Conservation (phyloP, 1,139 yeast species). For the Lodderomyces beijingensis region DNA sequence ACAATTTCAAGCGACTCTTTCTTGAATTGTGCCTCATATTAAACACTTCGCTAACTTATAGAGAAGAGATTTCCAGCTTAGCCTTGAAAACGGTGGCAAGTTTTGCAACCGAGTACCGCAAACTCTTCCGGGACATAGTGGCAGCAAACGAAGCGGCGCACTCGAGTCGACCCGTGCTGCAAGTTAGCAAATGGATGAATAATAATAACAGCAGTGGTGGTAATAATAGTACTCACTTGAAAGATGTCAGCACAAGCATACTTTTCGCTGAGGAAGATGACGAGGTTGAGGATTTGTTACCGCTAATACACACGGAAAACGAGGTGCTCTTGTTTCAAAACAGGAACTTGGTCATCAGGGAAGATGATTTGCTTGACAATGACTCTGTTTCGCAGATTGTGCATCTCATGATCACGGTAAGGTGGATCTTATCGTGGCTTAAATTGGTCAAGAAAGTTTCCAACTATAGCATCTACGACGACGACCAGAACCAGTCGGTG, state of each 20-base stretch:
- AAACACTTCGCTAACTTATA: constrained; percentile 57
- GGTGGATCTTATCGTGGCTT: constrained; percentile 53
- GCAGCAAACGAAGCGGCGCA: constrained; percentile 16
- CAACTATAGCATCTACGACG: constrained; percentile 23
- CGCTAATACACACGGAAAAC: constrained; percentile 30
- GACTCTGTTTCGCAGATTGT: constrained; percentile 47
- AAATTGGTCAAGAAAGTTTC: constrained; percentile 48
- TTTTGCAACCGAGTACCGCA: constrained; percentile 28
- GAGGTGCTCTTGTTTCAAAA: constrained; percentile 23
- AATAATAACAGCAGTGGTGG: too few relatives aligned
- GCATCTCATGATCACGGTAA: constrained; percentile 43
- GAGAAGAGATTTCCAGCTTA: constrained; percentile 47
- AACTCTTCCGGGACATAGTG: constrained; percentile 29
- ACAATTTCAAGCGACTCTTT: constrained; percentile 51
- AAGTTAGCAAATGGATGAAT: constrained; percentile 43
- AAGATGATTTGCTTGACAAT: constrained; percentile 40
- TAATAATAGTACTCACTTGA: too few relatives aligned
- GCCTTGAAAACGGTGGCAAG: constrained; percentile 34
- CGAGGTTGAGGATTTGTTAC: constrained; percentile 4
- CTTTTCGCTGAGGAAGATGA: constrained; percentile 2
- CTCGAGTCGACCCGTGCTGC: constrained; percentile 21
- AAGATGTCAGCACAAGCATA: too few relatives aligned
- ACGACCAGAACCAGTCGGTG: constrained; percentile 17
- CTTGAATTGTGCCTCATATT: constrained; percentile 48
- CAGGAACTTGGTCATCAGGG: constrained; percentile 21